A percentile compares a stretch with the other conserved stretches of the same genome.
Conservation (phyloP, 129 eudicot species). For the Glebionis coronaria region DNA sequence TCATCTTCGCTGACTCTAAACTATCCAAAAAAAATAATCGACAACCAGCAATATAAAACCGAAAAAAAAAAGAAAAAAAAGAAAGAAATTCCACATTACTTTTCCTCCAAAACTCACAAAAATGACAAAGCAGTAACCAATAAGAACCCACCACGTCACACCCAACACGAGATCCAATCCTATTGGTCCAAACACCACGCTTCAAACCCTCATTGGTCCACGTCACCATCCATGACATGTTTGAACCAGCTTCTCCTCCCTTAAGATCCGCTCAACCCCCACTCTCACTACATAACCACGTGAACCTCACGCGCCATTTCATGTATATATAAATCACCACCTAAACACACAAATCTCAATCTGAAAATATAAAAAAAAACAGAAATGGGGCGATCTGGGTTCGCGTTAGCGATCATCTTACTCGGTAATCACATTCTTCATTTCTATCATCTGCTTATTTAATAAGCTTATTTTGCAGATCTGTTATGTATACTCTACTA, state of each 20-base stretch:
- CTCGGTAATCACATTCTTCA: slow-evolving; percentile 33
- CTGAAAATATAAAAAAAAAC: slow-evolving; percentile 17
- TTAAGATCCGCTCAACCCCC: slow-evolving; percentile 13
- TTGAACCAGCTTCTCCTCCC: slow-evolving; percentile 9
- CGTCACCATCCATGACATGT: slow-evolving; percentile 53
- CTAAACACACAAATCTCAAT: background rate
- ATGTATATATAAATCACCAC: background rate
- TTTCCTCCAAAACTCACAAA: too few relatives aligned
- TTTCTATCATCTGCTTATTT: background rate
- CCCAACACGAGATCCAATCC: slow-evolving; percentile 34
- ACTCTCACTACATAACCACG: background rate
- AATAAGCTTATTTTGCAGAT: too few relatives aligned
- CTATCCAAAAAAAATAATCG: too few relatives aligned
- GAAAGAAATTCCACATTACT: too few relatives aligned
- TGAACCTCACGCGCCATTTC: slow-evolving; percentile 7
- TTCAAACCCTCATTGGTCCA: slow-evolving; percentile 48
- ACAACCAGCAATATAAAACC: too few relatives aligned
- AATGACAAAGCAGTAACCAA: slow-evolving; percentile 13
- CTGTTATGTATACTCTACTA: background rate
- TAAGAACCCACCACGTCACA: slow-evolving; percentile 23
- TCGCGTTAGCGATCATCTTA: slow-evolving; percentile 54
- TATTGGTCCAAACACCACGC: slow-evolving; percentile 33
- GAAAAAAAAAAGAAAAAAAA: too few relatives aligned
- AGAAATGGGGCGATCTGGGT: slow-evolving; percentile 48
- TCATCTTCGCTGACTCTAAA: too few relatives aligned